Evolutionary conservation across 495 filamentous ascomycete species (phyloP).

Genomic region (Trichoderma virens): DNA sequence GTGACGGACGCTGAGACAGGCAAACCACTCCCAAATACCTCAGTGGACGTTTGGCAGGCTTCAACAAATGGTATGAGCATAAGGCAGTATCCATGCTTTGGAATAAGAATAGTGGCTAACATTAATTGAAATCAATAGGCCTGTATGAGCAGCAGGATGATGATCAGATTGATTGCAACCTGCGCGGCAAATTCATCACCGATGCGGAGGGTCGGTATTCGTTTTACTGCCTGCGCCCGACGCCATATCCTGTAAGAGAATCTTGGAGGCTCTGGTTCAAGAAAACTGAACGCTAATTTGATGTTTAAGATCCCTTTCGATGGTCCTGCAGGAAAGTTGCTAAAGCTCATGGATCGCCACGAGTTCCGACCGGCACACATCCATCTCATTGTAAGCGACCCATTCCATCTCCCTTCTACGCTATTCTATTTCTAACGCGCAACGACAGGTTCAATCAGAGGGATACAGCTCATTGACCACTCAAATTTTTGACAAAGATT

Average conservation of each 20-base stretch:
- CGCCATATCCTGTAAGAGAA: slow-evolving; percentile 49
- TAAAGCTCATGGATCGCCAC: slow-evolving; percentile 56
- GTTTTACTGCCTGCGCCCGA: slow-evolving; percentile 61
- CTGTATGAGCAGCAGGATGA: slow-evolving; percentile 74
- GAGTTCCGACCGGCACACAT: slow-evolving; percentile 70
- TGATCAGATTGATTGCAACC: slow-evolving; percentile 65
- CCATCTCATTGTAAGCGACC: slow-evolving; percentile 49
- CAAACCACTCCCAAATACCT: slow-evolving; percentile 51
- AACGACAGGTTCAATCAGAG: slow-evolving; percentile 19
- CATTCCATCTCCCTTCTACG: not conserved
- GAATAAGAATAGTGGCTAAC: not conserved
- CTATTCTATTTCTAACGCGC: not conserved
- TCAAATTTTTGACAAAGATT: slow-evolving; percentile 64
- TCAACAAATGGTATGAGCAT: slow-evolving; percentile 70
- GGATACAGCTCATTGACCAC: slow-evolving; percentile 52
- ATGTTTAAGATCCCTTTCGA: slow-evolving; percentile 47
- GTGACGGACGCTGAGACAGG: slow-evolving; percentile 51
- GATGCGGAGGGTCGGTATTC: slow-evolving; percentile 56
- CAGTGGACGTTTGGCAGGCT: slow-evolving; percentile 71
- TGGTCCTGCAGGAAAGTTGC: slow-evolving; percentile 47
- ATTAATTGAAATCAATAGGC: not conserved
- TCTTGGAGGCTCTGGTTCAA: too few species aligned
- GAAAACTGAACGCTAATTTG: not conserved
- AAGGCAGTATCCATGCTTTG: not conserved
- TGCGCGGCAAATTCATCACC: slow-evolving; percentile 64